phyloP scores from a whole-genome alignment of 1,284 basidiomycete genomes.

The Cystobasidium pallidum region DNA sequence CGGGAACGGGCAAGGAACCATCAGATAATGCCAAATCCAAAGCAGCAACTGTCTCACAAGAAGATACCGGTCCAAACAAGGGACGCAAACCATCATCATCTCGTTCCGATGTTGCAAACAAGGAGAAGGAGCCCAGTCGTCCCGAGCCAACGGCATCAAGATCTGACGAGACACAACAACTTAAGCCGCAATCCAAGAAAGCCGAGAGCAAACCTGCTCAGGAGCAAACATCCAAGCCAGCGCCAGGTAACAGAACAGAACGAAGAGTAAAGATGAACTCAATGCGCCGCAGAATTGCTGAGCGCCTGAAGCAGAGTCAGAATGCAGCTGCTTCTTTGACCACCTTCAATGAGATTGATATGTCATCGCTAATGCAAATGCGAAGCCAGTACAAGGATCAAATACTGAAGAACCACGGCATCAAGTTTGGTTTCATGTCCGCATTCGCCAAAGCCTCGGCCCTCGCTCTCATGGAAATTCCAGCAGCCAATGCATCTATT shows the following conservation, averaged over 20 bases:
- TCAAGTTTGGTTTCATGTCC: slow-evolving; percentile 99
- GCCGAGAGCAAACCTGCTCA: slow-evolving; percentile 55
- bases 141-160: slow-evolving; percentile 56
- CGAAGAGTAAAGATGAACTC: slow-evolving; percentile 96
- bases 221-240: slow-evolving; percentile 40
- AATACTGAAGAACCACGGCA: slow-evolving; percentile 86
- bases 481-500: slow-evolving; percentile 91
- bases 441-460: slow-evolving; percentile 88
- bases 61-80: slow-evolving; percentile 53
- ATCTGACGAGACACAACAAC: slow-evolving; percentile 52
- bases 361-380: slow-evolving; percentile 93
- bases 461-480: slow-evolving; percentile 88
- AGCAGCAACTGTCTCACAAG: not conserved
- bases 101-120: slow-evolving; percentile 50
- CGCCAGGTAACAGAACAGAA: slow-evolving; percentile 67
- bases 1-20: slow-evolving; percentile 23
- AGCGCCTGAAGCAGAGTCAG: slow-evolving; percentile 97
- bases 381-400: slow-evolving; percentile 94
- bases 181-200: slow-evolving; percentile 56
- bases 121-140: slow-evolving; percentile 59
- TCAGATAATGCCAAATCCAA: slow-evolving; percentile 6
- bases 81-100: slow-evolving; percentile 57
- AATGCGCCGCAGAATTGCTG: slow-evolving; percentile 95
- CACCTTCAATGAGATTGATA: slow-evolving; percentile 99
- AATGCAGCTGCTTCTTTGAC: slow-evolving; percentile 95